Evolutionary conservation across 345 rosid species (phyloP), one percentile per base, ranked within the genome.

Genomic region (Toxicodendron radicans): DNA sequence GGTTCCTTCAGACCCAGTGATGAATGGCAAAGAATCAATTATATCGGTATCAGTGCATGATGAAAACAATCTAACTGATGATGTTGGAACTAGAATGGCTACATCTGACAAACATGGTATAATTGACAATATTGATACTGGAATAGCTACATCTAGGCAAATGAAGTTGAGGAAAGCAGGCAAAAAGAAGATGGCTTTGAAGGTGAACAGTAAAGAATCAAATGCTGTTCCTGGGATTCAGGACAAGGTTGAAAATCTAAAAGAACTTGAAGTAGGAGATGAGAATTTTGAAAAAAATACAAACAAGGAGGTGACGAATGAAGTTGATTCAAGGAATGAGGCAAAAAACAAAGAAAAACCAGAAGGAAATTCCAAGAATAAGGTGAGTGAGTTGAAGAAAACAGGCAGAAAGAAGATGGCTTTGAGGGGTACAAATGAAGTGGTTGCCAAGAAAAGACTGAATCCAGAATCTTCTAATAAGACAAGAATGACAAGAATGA

Each of bases 401-500:
- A 73, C 32, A 13, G 20, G 57, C 64, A 58, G 45, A 61, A 70
- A 32, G 59, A 63, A 70, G 38, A 14, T 48, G 23, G 63, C 27
- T 71, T 60, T 56, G 12, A 71, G 18, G 73, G 58, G 48, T 41
- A 45, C 43, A 24, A 54, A 58, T 58, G 76, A 51, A 48, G 53
- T 30, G 51, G 14, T 41, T 69, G 49, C 38, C 32, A 59, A 72
- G 69, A 32, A 49, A 43, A 43, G 2, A 32, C 62, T 69, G 30
- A 62, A 33, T 43, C 66, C 51, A 70, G 73, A 74, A 59, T 12
- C 73, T 73, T 53, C 73, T 59, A 24, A 59, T 12, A 66, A 59
- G 23, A 24, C n/a, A 43, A 49, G 10, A 23, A 51, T 0, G 23
- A 24, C n/a, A 43, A 49, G 10, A 23, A 51, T 0, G 63, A 59